A percentile compares a stretch with the other conserved stretches of the same genome.
phyloP scores from a whole-genome alignment of 129 eudicot genomes.

The Centrapalus pauciflorus region DNA sequence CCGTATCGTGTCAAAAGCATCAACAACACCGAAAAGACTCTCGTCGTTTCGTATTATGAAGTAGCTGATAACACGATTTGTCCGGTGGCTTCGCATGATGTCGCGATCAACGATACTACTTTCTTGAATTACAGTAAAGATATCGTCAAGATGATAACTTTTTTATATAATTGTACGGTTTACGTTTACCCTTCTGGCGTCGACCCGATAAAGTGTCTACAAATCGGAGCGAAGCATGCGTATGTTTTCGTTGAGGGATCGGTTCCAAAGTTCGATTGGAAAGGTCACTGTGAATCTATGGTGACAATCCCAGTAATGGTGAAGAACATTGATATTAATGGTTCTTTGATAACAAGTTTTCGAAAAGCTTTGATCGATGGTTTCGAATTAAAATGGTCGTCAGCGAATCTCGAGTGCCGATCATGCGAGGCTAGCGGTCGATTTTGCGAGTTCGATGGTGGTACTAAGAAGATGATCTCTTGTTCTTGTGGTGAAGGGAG shows the following conservation, averaged over 20 bases:
- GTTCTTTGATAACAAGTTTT: background rate
- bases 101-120: too few relatives aligned
- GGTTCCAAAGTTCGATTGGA: constrained; percentile 28
- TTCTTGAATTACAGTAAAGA: too few relatives aligned
- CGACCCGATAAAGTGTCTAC: constrained; percentile 29
- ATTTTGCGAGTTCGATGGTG: constrained; percentile 20
- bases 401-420: constrained; percentile 2
- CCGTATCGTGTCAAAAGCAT: too few relatives aligned
- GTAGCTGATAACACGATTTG: too few relatives aligned
- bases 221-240: constrained; percentile 20
- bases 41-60: too few relatives aligned
- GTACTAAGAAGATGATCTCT: background rate
- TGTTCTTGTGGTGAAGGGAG: constrained; percentile 24
- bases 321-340: constrained; percentile 7
- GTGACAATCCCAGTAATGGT: constrained; percentile 26
- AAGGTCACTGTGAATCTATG: constrained; percentile 12
- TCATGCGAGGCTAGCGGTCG: constrained; percentile 25
- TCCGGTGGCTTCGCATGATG: too few relatives aligned
- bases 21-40: too few relatives aligned
- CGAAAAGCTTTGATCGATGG: constrained; percentile 17
- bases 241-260: constrained; percentile 20
- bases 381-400: constrained; percentile 26
- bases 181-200: constrained; percentile 27
- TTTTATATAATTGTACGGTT: too few relatives aligned
- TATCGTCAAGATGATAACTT: too few relatives aligned